A percentile compares a stretch with the other conserved stretches of the same genome.
phyloP scores from a whole-genome alignment of 2,329 filamentous ascomycete species.

The Calonectria multiphialidica region DNA sequence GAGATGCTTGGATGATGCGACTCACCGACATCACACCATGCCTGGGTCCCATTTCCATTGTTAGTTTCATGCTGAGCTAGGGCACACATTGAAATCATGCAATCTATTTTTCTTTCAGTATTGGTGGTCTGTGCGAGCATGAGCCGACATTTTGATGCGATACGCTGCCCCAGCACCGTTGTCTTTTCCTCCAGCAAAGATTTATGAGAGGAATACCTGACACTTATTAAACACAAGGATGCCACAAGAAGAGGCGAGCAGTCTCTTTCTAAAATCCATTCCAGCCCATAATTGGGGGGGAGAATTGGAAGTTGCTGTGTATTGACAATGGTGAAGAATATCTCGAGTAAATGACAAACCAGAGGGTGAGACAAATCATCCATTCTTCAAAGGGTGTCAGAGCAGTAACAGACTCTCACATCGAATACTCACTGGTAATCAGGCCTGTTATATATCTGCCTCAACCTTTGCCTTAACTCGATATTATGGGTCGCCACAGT shows the following conservation, averaged over 20 bases:
- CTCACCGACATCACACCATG: constrained; percentile 2
- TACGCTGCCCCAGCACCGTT: not conserved
- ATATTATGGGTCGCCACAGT: not conserved
- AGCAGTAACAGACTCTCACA: no score
- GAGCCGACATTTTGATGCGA: not conserved
- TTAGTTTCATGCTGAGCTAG: not conserved
- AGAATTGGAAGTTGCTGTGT: not conserved
- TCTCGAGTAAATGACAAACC: not conserved
- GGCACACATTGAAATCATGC: not conserved
- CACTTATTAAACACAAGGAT: not conserved
- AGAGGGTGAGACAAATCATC: not conserved
- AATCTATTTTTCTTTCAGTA: not conserved
- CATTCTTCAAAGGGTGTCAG: not conserved
- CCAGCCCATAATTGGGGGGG: not conserved
- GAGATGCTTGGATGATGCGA: no score
- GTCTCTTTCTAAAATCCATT: not conserved
- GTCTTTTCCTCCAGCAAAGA: not conserved
- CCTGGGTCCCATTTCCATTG: not conserved
- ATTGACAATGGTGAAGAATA: constrained; percentile 3
- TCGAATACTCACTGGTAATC: not conserved
- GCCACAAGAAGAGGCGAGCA: not conserved
- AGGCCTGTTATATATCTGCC: not conserved
- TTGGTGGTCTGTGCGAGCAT: not conserved
- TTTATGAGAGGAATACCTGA: not conserved
- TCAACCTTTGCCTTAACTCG: not conserved